A percentile compares a stretch with the other conserved stretches of the same genome.
Evolutionary conservation across 768 basidiomycete genomes (phyloP).

Genomic region (Boletus subcaerulescens): DNA sequence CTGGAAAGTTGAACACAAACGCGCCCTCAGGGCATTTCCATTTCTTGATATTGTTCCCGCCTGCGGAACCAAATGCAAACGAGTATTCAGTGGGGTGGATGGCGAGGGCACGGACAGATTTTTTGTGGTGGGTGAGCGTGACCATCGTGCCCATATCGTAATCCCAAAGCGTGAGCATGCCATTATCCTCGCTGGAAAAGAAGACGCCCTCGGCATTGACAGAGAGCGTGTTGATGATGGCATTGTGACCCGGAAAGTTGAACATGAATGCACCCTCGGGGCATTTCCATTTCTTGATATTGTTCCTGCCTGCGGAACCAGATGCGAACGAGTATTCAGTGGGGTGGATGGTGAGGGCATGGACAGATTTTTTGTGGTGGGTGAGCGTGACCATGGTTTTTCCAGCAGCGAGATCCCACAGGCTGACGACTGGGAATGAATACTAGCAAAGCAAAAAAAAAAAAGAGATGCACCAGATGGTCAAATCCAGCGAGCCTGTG

Average conservation of each 20-base stretch:
- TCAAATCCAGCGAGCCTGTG: conserved; percentile 97
- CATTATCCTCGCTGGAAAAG: conserved; percentile 96
- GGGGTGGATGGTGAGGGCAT: conserved; percentile 91
- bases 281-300: conserved; percentile 99
- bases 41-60: conserved; percentile 99
- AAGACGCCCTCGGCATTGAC: conserved; percentile 96
- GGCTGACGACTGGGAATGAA: conserved; percentile 35
- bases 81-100: conserved; percentile 96
- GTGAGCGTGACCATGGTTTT: conserved; percentile 95
- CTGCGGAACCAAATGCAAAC: conserved; percentile 92
- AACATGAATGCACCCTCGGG: conserved; percentile 94
- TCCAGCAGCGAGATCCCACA: conserved; percentile 98
- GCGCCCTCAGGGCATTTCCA: conserved; percentile 98
- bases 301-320: conserved; percentile 97
- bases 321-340: conserved; percentile 96
- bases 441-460: not conserved
- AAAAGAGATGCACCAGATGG: conserved; percentile 61
- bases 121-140: conserved; percentile 99
- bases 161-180: conserved; percentile 90
- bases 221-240: conserved; percentile 93
- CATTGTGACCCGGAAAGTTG: conserved; percentile 95
- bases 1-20: conserved; percentile 95
- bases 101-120: conserved; percentile 90
- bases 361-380: conserved; percentile 98
- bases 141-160: conserved; percentile 54